A percentile compares a stretch with the other conserved stretches of the same genome.
Conservation (phyloP, 805 yeast species). For the Sungouiozyma ichnusensis region DNA sequence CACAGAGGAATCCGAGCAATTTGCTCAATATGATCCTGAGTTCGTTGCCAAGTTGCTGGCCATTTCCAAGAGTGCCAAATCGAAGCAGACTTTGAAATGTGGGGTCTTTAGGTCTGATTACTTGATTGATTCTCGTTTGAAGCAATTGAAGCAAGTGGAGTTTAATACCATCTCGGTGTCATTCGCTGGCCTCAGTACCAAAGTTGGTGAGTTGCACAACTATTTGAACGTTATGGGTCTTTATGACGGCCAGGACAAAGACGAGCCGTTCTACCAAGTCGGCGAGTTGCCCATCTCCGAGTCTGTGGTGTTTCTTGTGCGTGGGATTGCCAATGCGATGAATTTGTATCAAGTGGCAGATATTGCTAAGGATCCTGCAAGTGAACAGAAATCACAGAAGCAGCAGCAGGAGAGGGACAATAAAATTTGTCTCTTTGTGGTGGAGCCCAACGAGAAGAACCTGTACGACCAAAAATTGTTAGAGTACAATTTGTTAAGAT, state of each 20-base stretch:
- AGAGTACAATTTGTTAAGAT: slow-evolving; percentile 55
- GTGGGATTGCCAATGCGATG: slow-evolving; percentile 9
- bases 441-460: slow-evolving; percentile 80
- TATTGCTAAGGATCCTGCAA: slow-evolving; percentile 39
- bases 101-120: slow-evolving; percentile 91
- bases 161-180: slow-evolving; percentile 94
- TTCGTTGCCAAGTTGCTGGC: slow-evolving; percentile 74
- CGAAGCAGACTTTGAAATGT: slow-evolving; percentile 56
- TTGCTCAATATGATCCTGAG: slow-evolving; percentile 52
- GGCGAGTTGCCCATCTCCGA: slow-evolving; percentile 50
- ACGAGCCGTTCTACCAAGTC: slow-evolving; percentile 31
- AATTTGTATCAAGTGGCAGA: slow-evolving; percentile 40
- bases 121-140: slow-evolving; percentile 43
- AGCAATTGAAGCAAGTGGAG: slow-evolving; percentile 79
- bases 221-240: slow-evolving; percentile 50
- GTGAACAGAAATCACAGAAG: background rate
- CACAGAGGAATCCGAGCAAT: slow-evolving; percentile 38
- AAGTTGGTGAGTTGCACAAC: slow-evolving; percentile 66
- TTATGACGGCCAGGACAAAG: slow-evolving; percentile 31
- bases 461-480: slow-evolving; percentile 83
- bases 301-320: slow-evolving; percentile 33
- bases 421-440: slow-evolving; percentile 61
- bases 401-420: slow-evolving; percentile 15
- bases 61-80: slow-evolving; percentile 24
- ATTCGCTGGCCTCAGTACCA: slow-evolving; percentile 81